These are phyloP conservation scores for Suhomyces coccinellae DNA, from an alignment of 1,139 yeast species.

Conservation along the genomic window DNA sequence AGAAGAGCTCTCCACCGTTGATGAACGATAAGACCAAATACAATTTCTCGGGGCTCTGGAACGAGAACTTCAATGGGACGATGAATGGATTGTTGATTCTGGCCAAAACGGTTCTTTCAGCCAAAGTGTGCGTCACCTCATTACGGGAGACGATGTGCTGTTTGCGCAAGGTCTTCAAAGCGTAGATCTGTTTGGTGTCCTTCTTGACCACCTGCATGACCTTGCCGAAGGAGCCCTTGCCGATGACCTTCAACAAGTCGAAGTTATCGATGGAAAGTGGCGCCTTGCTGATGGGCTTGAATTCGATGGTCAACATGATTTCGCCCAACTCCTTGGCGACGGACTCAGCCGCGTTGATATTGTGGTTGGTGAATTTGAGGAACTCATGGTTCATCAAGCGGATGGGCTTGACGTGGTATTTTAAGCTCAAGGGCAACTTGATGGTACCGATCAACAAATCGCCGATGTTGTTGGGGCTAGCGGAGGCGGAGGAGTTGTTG, in stretches of 20 bases:
- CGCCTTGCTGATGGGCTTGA: constrained; percentile 61
- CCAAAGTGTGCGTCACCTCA: constrained; percentile 94
- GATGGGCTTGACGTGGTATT: constrained; percentile 37
- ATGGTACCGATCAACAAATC: constrained; percentile 47
- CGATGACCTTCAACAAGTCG: constrained; percentile 89
- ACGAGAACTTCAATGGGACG: constrained; percentile 94
- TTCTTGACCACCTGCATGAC: constrained; percentile 97
- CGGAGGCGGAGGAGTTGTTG: constrained; percentile 16
- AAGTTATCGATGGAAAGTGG: constrained; percentile 87
- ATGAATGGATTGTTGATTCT: constrained; percentile 94
- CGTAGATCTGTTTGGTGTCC: constrained; percentile 92
- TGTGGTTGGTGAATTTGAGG: constrained; percentile 42
- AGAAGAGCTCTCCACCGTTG: constrained; percentile 96
- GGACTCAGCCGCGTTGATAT: constrained; percentile 20
- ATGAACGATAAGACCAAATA: constrained; percentile 89
- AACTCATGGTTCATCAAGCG: constrained; percentile 49
- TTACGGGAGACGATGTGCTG: constrained; percentile 91
- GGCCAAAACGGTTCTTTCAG: constrained; percentile 93
- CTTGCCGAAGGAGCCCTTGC: constrained; percentile 97
- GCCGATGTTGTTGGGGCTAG: constrained; percentile 27
- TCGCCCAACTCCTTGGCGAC: constrained; percentile 44
- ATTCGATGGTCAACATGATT: constrained; percentile 71
- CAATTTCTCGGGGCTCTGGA: constrained; percentile 93
- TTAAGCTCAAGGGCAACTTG: constrained; percentile 44
- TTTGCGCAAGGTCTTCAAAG: constrained; percentile 88